Base-by-base conservation (phyloP, 1,139 yeast species). In the Lizanozyma gosingica region DNA sequence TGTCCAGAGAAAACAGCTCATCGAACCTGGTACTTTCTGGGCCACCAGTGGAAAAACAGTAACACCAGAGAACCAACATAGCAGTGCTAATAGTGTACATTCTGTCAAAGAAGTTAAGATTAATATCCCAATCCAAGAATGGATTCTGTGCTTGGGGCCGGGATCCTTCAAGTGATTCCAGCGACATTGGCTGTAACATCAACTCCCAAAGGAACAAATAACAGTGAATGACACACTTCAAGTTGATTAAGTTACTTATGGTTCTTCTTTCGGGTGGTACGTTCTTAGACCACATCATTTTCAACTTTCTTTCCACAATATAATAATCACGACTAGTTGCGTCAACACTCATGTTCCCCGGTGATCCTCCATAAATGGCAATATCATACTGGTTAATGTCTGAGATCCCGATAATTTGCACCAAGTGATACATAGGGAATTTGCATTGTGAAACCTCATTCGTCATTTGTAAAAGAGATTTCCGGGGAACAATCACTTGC, bases 341-440 rank as follows among this genome's bases (percentile, higher is more conserved):
- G 40, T 69, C 71, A 22, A 84, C 94, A 55, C 84, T 85, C 79
- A 84, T 82, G 49, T 87, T 73, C 53, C 83, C 78, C 0, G 94
- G 92, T 1, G 88, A 83, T 1, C 96, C 96, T 4, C 90, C 83
- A 55, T 69, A 81, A 6, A 83, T 80, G 41, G 83, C 84, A 42
- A 83, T 75, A 56, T 86, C 95, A 56, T 83, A 80, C 47, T 84
- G 87, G 43, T 83, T 78, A 32, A 83, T 71, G 39, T 84, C 74
- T 1, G 70, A 52, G 50, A 68, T 67, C 52, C 86, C 76, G 32
- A 80, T 75, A 16, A 86, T 76, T 54, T 83, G 92, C 0, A 88
- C 80, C 58, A 84, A 65, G 51, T 83, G 90, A 56, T 79, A 81
- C 41, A 78, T 71, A 0, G 80, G 73, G 43, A 74, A 69, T 47